Conservation (phyloP, 805 yeast genomes). For the Saccharomycopsis schoenii region DNA sequence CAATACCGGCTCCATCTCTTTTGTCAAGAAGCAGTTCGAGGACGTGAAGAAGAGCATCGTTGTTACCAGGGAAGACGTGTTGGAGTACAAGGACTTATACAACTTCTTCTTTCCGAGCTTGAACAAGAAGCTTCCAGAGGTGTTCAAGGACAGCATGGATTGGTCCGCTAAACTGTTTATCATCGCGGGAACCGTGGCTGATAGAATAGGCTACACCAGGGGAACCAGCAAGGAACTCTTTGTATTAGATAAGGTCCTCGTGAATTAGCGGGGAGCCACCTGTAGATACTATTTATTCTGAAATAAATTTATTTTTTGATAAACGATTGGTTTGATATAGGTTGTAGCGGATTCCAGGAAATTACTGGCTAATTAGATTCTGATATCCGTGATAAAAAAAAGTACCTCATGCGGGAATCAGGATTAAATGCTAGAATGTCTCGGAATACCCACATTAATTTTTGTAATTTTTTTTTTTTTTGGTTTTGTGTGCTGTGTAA, state of each 20-base stretch:
- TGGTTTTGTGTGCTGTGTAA: not conserved
- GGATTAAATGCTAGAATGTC: not conserved
- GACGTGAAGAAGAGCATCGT: constrained; percentile 29
- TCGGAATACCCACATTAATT: not conserved
- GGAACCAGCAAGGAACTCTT: constrained; percentile 28
- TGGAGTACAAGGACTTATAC: constrained; percentile 44
- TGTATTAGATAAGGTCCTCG: constrained; percentile 22
- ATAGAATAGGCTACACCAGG: constrained; percentile 37
- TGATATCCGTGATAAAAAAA: not conserved
- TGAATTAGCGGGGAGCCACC: constrained; percentile 6
- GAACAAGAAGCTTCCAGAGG: constrained; percentile 42
- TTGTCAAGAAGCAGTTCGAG: constrained; percentile 35
- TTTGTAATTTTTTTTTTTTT: too few species aligned
- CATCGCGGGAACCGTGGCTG: constrained; percentile 43
- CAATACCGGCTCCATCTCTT: constrained; percentile 31
- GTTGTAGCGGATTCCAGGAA: not conserved
- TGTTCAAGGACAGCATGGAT: constrained; percentile 37
- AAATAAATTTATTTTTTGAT: too few species aligned
- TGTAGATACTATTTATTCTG: too few species aligned
- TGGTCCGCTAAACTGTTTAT: constrained; percentile 35
- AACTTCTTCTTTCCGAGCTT: constrained; percentile 42
- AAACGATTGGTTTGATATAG: too few species aligned
- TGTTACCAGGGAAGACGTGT: constrained; percentile 42
- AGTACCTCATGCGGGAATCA: not conserved
- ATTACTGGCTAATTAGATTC: not conserved